phyloP scores from a whole-genome alignment of 2,329 filamentous ascomycete species.

The Cucurbitaria berberidis region DNA sequence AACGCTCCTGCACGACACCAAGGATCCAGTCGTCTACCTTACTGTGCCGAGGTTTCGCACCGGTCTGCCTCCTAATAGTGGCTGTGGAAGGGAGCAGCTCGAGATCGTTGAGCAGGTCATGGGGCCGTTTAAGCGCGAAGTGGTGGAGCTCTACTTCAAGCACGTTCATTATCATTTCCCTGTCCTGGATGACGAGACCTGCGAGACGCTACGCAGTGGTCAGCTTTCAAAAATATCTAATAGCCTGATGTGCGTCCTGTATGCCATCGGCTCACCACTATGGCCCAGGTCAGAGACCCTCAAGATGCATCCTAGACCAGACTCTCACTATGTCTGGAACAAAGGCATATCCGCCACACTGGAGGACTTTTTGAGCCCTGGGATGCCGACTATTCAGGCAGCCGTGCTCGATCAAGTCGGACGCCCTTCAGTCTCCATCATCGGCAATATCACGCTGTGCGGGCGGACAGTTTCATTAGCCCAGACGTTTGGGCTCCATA shows the following conservation, averaged over 20 bases:
- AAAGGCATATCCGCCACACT: conserved; percentile 50
- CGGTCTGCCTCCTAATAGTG: conserved; percentile 47
- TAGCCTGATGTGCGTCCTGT: conserved; percentile 49
- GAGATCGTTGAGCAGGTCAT: conserved; percentile 52
- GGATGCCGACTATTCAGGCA: conserved; percentile 49
- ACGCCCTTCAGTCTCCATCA: conserved; percentile 49
- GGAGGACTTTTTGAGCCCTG: conserved; percentile 53
- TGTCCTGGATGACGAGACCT: conserved; percentile 49
- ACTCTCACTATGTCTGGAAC: conserved; percentile 50
- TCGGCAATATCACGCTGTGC: conserved; percentile 60
- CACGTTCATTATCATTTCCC: conserved; percentile 48
- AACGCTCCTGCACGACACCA: conserved; percentile 55
- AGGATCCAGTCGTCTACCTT: conserved; percentile 50
- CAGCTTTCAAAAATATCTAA: conserved; percentile 45
- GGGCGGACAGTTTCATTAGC: conserved; percentile 61
- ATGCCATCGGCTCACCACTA: conserved; percentile 45
- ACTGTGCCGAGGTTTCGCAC: conserved; percentile 59
- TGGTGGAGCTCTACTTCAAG: conserved; percentile 55
- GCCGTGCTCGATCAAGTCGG: conserved; percentile 51
- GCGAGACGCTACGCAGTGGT: conserved; percentile 42
- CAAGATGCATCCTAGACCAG: conserved; percentile 46
- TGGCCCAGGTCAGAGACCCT: conserved; percentile 48
- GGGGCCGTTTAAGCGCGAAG: conserved; percentile 46
- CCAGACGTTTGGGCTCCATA: conserved; percentile 62
- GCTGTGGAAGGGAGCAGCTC: conserved; percentile 47